phyloP scores from a whole-genome alignment of 495 filamentous ascomycete species.

The Hypoxylon trugodes region DNA sequence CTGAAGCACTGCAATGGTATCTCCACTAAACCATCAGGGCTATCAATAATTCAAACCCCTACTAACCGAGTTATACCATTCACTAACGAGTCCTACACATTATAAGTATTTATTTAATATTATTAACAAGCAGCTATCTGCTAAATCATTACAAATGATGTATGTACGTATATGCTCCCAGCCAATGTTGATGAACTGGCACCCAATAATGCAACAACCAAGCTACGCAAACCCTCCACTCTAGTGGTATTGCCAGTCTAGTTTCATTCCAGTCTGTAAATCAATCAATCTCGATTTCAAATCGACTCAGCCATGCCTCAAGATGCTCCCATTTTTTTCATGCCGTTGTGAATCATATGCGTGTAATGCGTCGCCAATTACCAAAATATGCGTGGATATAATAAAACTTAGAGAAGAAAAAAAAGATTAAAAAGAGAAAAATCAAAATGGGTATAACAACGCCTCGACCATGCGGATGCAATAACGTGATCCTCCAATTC shows the following conservation, averaged over 20 bases:
- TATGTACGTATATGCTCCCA: conserved; percentile 6
- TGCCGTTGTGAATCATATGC: conserved; percentile 5
- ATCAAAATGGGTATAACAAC: conserved; percentile 42
- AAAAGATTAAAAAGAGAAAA: conserved; percentile 17
- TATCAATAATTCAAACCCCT: too few relatives aligned
- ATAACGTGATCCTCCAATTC: conserved; percentile 28
- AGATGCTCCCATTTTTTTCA: conserved; percentile 6
- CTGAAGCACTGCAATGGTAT: too few relatives aligned
- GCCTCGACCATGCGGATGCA: conserved; percentile 40
- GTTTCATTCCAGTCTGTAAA: conserved; percentile 12
- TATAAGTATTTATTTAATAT: conserved; percentile 8
- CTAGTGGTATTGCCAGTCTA: conserved; percentile 35
- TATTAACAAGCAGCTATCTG: conserved; percentile 28
- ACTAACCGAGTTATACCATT: neutral
- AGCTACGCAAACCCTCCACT: conserved; percentile 23
- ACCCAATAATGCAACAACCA: conserved; percentile 13
- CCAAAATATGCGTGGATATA: neutral
- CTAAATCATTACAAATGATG: conserved; percentile 22
- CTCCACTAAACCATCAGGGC: too few relatives aligned
- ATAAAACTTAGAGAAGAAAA: neutral
- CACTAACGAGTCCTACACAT: neutral
- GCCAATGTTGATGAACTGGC: conserved; percentile 7
- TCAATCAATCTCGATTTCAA: conserved; percentile 17
- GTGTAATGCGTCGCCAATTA: neutral
- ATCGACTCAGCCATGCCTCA: neutral